Percentiles rank a stretch among this genome's conserved stretches.
These are phyloP conservation scores for Pisolithus albus DNA, from an alignment of 768 basidiomycete species.

Conservation along the genomic window DNA sequence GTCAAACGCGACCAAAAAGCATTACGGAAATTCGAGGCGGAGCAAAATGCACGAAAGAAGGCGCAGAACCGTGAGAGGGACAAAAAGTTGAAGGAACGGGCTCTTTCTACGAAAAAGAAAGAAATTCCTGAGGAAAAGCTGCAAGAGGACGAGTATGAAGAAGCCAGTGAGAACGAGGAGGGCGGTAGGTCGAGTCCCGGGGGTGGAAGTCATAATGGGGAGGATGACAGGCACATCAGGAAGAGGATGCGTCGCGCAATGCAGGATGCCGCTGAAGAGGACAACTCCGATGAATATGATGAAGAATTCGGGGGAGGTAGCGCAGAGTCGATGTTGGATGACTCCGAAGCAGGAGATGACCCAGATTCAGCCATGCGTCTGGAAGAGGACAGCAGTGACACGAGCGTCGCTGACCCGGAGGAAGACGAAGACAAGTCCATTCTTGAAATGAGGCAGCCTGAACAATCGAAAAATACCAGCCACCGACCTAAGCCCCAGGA, in stretches of 20 bases:
- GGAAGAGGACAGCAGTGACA: slow-evolving; percentile 4
- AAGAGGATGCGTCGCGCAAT: slow-evolving; percentile 24
- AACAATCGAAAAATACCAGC: neutral
- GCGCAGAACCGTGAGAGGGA: slow-evolving; percentile 44
- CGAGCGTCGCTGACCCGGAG: slow-evolving; percentile 7
- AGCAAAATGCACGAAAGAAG: slow-evolving; percentile 37
- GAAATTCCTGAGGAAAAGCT: slow-evolving; percentile 11
- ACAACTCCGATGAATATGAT: slow-evolving; percentile 17
- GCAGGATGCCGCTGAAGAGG: slow-evolving; percentile 22
- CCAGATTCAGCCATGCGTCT: slow-evolving; percentile 4
- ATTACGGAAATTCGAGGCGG: slow-evolving; percentile 30
- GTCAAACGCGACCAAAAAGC: slow-evolving; percentile 33
- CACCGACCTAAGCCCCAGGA: too few relatives aligned
- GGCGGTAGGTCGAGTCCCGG: slow-evolving; percentile 21
- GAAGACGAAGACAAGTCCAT: slow-evolving; percentile 17
- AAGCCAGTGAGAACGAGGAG: slow-evolving; percentile 20
- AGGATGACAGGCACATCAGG: slow-evolving; percentile 10
- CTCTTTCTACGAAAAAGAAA: slow-evolving; percentile 20
- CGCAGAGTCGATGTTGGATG: slow-evolving; percentile 7
- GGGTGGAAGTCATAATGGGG: slow-evolving; percentile 13
- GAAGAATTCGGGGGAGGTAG: slow-evolving; percentile 9
- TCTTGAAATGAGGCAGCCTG: neutral
- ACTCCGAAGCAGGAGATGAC: slow-evolving; percentile 12
- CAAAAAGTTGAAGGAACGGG: slow-evolving; percentile 42
- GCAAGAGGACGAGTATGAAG: slow-evolving; percentile 2